A percentile compares a stretch with the other conserved stretches of the same genome.
These are phyloP conservation scores for Ramularia collo-cygni DNA, from an alignment of 2,329 filamentous ascomycete species.

Conservation along the genomic window DNA sequence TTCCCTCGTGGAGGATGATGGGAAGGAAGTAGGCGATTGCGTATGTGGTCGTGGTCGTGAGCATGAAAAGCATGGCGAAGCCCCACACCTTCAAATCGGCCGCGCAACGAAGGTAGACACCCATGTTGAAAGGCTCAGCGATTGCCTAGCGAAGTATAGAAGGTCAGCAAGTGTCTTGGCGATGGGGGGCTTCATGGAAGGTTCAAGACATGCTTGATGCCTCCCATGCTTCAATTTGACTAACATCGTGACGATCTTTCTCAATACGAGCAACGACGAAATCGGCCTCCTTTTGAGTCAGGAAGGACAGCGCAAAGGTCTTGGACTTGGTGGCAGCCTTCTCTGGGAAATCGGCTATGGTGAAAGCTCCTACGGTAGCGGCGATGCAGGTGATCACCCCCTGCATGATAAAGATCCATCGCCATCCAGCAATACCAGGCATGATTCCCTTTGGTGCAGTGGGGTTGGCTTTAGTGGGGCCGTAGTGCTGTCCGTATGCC, in stretches of 20 bases:
- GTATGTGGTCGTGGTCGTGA: constrained; percentile 47
- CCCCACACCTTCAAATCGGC: constrained; percentile 49
- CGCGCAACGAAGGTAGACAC: constrained; percentile 29
- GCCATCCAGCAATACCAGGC: constrained; percentile 38
- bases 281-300: constrained; percentile 40
- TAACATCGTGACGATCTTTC: constrained; percentile 47
- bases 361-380: constrained; percentile 35
- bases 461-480: constrained; percentile 25
- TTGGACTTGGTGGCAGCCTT: constrained; percentile 34
- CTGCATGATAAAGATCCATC: constrained; percentile 42
- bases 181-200: no score
- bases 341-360: constrained; percentile 39
- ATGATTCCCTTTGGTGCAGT: constrained; percentile 17
- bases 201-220: no score
- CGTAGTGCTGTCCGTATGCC: constrained; percentile 28
- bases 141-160: no score
- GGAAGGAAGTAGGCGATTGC: constrained; percentile 33
- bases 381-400: constrained; percentile 36
- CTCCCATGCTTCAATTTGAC: no score
- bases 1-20: constrained; percentile 32
- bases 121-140: constrained; percentile 41
- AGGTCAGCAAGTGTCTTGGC: no score
- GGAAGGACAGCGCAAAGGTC: constrained; percentile 33
- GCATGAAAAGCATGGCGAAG: constrained; percentile 43
- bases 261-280: constrained; percentile 48